These are phyloP conservation scores for Salix dunnii DNA, from an alignment of 345 rosid genomes.

Conservation along the genomic window DNA sequence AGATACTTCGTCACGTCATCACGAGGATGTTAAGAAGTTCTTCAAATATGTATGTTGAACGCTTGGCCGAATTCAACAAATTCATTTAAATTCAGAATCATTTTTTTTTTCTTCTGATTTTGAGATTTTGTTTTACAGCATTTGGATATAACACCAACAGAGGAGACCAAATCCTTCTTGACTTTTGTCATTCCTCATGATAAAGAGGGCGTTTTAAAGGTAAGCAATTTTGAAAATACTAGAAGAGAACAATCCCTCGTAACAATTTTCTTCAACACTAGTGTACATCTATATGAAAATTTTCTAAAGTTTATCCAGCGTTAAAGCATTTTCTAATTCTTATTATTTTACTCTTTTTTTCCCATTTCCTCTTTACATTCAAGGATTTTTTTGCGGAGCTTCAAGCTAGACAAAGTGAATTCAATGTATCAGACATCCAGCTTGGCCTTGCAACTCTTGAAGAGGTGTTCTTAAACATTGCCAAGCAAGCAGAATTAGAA, in stretches of 20 bases:
- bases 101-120: slow-evolving; percentile 12
- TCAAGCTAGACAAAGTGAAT: slow-evolving; percentile 58
- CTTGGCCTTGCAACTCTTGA: slow-evolving; percentile 91
- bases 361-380: not conserved
- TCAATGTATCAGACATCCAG: slow-evolving; percentile 77
- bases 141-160: slow-evolving; percentile 57
- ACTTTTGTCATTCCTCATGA: slow-evolving; percentile 84
- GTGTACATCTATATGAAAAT: no score
- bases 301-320: no score
- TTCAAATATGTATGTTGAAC: slow-evolving; percentile 59
- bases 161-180: slow-evolving; percentile 67
- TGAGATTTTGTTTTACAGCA: slow-evolving; percentile 38
- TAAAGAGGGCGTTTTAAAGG: slow-evolving; percentile 61
- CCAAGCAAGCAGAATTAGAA: slow-evolving; percentile 87
- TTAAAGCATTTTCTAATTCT: not conserved
- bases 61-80: slow-evolving; percentile 1
- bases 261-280: no score
- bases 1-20: slow-evolving; percentile 25
- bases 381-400: slow-evolving; percentile 62
- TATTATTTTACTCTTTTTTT: not conserved
- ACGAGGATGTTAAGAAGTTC: slow-evolving; percentile 59
- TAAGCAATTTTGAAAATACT: slow-evolving; percentile 21
- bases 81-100: not conserved
- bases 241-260: no score
- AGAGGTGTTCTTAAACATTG: slow-evolving; percentile 95